These are phyloP conservation scores for Arxiozyma heterogenica DNA, from an alignment of 1,139 yeast species.

Conservation along the genomic window DNA sequence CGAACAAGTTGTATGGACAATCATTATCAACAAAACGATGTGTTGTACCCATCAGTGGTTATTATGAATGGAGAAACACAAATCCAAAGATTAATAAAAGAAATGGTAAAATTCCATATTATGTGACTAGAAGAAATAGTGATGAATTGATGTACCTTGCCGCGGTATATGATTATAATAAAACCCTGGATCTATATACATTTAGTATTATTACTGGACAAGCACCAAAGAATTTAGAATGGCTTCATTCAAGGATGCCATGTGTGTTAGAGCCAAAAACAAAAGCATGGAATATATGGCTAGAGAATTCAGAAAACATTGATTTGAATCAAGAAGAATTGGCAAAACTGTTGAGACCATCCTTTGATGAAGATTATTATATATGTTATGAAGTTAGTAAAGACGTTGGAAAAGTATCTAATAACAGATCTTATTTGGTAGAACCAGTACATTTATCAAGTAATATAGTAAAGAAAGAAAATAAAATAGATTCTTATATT, in stretches of 20 bases:
- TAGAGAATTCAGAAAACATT: conserved; percentile 32
- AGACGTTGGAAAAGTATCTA: conserved; percentile 56
- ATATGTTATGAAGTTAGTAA: conserved; percentile 48
- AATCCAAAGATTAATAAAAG: conserved; percentile 8
- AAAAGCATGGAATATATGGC: conserved; percentile 53
- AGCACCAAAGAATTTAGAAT: conserved; percentile 49
- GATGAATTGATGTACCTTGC: conserved; percentile 50
- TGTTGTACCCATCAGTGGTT: conserved; percentile 72
- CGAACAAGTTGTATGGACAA: conserved; percentile 41
- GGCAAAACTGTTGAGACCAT: conserved; percentile 33
- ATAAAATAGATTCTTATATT: neutral
- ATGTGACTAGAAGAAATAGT: conserved; percentile 42
- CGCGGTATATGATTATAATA: conserved; percentile 45
- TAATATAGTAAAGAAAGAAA: neutral
- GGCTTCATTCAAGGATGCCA: conserved; percentile 78
- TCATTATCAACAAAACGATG: conserved; percentile 37
- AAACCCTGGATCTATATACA: conserved; percentile 34
- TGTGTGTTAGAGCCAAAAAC: conserved; percentile 53
- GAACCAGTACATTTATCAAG: conserved; percentile 28
- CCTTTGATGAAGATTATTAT: conserved; percentile 36
- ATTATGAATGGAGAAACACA: conserved; percentile 62
- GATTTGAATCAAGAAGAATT: conserved; percentile 37
- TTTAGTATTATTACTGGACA: conserved; percentile 70
- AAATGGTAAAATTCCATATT: conserved; percentile 51
- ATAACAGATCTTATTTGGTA: conserved; percentile 41